Conservation (phyloP, 2,329 filamentous ascomycete species). For the Coniella lustricola region DNA sequence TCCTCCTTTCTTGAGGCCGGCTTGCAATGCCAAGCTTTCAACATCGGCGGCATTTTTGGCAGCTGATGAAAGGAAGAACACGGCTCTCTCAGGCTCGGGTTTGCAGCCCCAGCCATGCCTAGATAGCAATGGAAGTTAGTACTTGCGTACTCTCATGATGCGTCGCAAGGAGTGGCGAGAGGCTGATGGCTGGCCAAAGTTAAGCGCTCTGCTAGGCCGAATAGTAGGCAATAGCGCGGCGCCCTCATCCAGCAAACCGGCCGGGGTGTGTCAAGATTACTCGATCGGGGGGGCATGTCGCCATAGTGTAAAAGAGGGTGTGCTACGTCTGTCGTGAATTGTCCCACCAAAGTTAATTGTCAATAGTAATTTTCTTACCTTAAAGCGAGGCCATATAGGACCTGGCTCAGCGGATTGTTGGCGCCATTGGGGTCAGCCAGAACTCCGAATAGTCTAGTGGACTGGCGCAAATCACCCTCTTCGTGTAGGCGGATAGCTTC, state of each 20-base stretch:
- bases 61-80: conserved; percentile 79
- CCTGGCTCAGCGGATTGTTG: conserved; percentile 91
- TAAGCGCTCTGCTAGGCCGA: background rate
- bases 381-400: conserved; percentile 87
- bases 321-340: no score
- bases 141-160: no score
- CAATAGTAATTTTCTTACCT: no score
- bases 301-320: no score
- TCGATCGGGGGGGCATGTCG: no score
- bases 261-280: no score
- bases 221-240: no score
- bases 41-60: conserved; percentile 85
- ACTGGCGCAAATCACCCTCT: conserved; percentile 66
- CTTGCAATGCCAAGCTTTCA: conserved; percentile 75
- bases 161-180: no score
- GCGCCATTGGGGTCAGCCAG: conserved; percentile 77
- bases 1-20: conserved; percentile 87
- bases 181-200: no score
- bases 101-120: conserved; percentile 91
- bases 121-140: conserved; percentile 22
- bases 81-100: conserved; percentile 63
- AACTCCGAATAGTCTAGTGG: conserved; percentile 77
- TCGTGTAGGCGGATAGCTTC: conserved; percentile 95
- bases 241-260: no score
- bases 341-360: no score